Evolutionary conservation across 2,329 filamentous ascomycete species (phyloP), one percentile per base, ranked within the genome.

Genomic region (Ceratocystis harringtonii): DNA sequence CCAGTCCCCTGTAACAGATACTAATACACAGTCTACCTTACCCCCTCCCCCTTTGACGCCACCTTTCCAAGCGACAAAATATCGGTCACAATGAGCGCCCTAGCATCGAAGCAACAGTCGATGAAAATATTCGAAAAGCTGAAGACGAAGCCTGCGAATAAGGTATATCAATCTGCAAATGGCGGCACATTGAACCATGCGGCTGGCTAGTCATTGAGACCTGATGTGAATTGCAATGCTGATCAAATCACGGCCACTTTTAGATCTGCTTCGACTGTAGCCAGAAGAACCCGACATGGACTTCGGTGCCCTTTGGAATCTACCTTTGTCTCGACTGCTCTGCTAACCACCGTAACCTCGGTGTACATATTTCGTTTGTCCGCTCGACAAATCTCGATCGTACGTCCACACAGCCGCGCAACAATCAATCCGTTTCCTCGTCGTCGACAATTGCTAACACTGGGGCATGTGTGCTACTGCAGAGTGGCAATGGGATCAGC

Each of bases 401-500:
- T 97, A 89, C 74, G 90, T 80, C 72, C 74, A 36, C 68, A 65
- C 57, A 41, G 43, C 28, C 19, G 25, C 28, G n/a, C 28, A 5
- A 32, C 6, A n/a, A 32, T 50, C 5, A 44, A 50, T 44, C 32
- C 62, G 15, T 25, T 12, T 5, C 3, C 19, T 5, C n/a, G 25
- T 44, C 15, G 17, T 58, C 25, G 22, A n/a, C 52, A 32, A n/a
- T 32, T 32, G 52, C 52, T 58, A 58, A 58, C 52, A 58, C 32
- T 32, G 52, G 25, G 45, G 45, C 15, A 28, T 36, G 8, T 57
- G 41, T 61, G 22, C 30, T 25, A 32, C 5, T 65, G 45, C 71
- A 89, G 87, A 90, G 79, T 99, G 94, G 94, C 91, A 96, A 88
- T 99, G 94, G 94, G 91, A 96, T 70, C 94, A 99, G 76, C 82